Evolutionary conservation across 306 rosid species (phyloP).

Genomic region (Cucumis cinereus): DNA sequence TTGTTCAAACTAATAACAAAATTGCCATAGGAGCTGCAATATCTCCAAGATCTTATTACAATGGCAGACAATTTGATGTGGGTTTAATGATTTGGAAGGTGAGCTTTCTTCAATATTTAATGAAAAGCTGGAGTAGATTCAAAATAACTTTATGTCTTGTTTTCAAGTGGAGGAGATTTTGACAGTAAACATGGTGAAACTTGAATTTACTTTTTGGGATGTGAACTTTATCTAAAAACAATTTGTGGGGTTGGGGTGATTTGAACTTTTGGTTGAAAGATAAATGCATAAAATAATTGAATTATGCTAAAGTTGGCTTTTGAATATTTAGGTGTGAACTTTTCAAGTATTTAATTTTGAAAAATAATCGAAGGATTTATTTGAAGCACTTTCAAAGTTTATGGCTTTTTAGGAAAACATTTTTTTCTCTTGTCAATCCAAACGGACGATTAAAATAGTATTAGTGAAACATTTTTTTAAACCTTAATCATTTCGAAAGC

Average conservation of each 20-base stretch:
- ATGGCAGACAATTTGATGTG: conserved; percentile 85
- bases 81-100: conserved; percentile 99
- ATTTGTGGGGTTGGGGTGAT: too few species aligned
- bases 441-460: too few species aligned
- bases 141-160: not conserved
- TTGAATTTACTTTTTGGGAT: not conserved
- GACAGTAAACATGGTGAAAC: not conserved
- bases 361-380: too few species aligned
- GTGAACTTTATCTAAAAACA: not conserved
- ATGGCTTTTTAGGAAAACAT: too few species aligned
- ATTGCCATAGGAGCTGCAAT: conserved; percentile 98
- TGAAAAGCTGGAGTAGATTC: not conserved
- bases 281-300: not conserved
- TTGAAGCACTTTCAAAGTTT: too few species aligned
- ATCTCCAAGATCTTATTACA: conserved; percentile 70
- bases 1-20: conserved; percentile 86
- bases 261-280: not conserved
- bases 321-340: too few species aligned
- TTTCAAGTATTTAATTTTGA: too few species aligned
- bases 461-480: not conserved
- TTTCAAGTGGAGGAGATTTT: not conserved
- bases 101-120: conserved; percentile 8
- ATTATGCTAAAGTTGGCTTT: not conserved
- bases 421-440: too few species aligned
- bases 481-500: not conserved